Evolutionary conservation across 768 basidiomycete genomes (phyloP).

Genomic region (Suillus discolor): DNA sequence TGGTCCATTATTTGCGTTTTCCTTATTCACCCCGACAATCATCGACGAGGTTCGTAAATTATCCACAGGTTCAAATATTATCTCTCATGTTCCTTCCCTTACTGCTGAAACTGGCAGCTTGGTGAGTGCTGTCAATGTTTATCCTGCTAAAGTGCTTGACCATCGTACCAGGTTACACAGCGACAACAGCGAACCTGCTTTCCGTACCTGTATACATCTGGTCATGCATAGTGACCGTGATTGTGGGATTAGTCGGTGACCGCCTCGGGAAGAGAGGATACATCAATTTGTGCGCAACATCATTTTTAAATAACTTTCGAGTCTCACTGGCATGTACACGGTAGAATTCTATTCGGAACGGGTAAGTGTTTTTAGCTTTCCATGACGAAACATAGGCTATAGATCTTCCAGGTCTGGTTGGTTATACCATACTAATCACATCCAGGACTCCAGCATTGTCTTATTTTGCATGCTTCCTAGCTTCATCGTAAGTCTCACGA

Average conservation of each 20-base stretch:
- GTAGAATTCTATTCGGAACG: slow-evolving; percentile 27
- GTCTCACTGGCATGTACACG: neutral
- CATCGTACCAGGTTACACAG: slow-evolving; percentile 48
- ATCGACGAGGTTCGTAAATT: slow-evolving; percentile 48
- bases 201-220: slow-evolving; percentile 79
- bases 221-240: slow-evolving; percentile 67
- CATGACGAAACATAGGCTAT: neutral
- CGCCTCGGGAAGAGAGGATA: slow-evolving; percentile 54
- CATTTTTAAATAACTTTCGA: slow-evolving; percentile 1
- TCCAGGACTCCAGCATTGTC: slow-evolving; percentile 64
- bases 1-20: slow-evolving; percentile 58
- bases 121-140: neutral
- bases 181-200: slow-evolving; percentile 70
- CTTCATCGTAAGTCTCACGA: slow-evolving; percentile 56
- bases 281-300: slow-evolving; percentile 57
- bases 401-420: slow-evolving; percentile 42
- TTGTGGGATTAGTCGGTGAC: slow-evolving; percentile 65
- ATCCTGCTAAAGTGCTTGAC: neutral
- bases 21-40: slow-evolving; percentile 48
- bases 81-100: neutral
- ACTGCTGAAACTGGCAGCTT: neutral
- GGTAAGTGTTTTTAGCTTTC: slow-evolving; percentile 23
- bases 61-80: neutral
- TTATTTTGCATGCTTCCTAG: slow-evolving; percentile 74
- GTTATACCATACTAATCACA: slow-evolving; percentile 67